Evolutionary conservation across 164 flowering plant genomes (phyloP), one percentile per base, ranked within the genome.

Genomic region (Macadamia tetraphylla): DNA sequence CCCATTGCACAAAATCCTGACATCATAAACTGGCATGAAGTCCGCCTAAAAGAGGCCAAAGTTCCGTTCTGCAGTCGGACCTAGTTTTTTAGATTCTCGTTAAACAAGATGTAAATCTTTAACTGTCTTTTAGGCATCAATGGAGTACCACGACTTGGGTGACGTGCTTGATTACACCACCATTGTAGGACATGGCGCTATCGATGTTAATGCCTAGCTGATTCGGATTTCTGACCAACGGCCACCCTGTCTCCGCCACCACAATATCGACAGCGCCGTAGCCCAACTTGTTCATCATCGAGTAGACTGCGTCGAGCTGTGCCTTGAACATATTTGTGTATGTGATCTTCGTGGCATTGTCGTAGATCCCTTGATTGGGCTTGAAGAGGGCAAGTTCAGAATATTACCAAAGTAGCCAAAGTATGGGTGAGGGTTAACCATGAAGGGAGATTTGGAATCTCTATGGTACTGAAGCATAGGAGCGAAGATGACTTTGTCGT

Each of bases 191-290:
- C 23, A 68, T 8, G 9, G 94, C 94, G 51, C 78, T 77, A 63
- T 74, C 82, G 70, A 82, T 3, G 67, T 72, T 80, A 15, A 81
- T 81, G 0, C 57, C 81, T 23, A 78, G 78, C 66, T 87, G 85
- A 55, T 65, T 67, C 51, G 87, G 70, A 66, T 87, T 92, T 6
- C 87, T 93, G 31, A 70, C 67, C 2, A 96, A 89, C 6, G 98
- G 88, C 98, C 98, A 93, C 9, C 98, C 98, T 0, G 97, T 91
- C 73, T 93, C 97, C 2, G 79, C 97, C 52, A 85, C 86, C 48
- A 78, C 86, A 40, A 93, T 78, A 14, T 82, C 90, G 65, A 93
- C 94, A 67, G 87, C 92, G 0, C 73, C 85, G 69, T 80, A 91
- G 14, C 92, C 94, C 64, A 88, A 23, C 44, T 42, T 68, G 74